These are phyloP conservation scores for Aspergillus tubingensis DNA, from an alignment of 2,329 filamentous ascomycete species.

Conservation along the genomic window DNA sequence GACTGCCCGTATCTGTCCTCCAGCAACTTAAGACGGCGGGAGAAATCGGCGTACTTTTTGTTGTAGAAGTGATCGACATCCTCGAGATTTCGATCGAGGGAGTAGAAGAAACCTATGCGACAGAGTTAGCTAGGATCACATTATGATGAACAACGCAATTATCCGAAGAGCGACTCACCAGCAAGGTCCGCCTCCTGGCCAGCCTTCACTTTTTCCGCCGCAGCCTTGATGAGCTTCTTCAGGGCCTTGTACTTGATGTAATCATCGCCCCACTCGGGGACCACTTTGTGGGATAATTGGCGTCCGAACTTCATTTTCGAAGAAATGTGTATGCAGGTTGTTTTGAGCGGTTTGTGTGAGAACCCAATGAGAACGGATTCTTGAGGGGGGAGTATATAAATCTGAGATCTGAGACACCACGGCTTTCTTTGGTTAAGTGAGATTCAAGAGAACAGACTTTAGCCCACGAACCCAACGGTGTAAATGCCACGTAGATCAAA, in stretches of 20 bases:
- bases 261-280: conserved; percentile 52
- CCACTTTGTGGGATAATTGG: conserved; percentile 52
- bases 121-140: conserved; percentile 25
- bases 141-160: conserved; percentile 6
- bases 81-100: conserved; percentile 94
- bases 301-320: conserved; percentile 53
- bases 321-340: background rate
- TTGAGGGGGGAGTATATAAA: background rate
- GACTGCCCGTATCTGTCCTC: conserved; percentile 83
- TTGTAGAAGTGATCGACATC: conserved; percentile 97
- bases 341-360: background rate
- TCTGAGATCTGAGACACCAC: background rate
- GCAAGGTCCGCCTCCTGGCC: conserved; percentile 83
- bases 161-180: conserved; percentile 61
- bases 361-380: background rate
- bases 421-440: background rate
- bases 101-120: conserved; percentile 86
- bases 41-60: conserved; percentile 85
- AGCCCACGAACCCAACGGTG: background rate
- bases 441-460: background rate
- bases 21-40: conserved; percentile 79
- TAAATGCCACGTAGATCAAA: conserved; percentile 9
- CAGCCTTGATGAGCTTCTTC: conserved; percentile 89
- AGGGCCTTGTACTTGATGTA: conserved; percentile 60
- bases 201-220: conserved; percentile 66